A percentile compares a stretch with the other conserved stretches of the same genome.
These are phyloP conservation scores for Flaveria sonorensis DNA, from an alignment of 129 eudicot species.

Conservation along the genomic window DNA sequence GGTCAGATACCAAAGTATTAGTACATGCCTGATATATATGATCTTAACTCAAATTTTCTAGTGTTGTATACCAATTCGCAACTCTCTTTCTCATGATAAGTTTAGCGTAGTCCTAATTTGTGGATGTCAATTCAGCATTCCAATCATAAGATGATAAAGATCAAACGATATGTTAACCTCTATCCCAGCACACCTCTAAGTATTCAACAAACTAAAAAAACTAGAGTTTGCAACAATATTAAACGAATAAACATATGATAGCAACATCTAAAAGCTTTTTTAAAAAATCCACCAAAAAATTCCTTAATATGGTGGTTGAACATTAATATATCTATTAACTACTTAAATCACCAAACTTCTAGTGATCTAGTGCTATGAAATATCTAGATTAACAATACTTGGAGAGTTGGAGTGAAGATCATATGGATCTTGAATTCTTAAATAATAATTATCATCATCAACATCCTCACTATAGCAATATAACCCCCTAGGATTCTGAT, in stretches of 20 bases:
- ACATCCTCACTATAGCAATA: not conserved
- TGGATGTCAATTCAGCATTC: not conserved
- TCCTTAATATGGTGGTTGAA: not conserved
- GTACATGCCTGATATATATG: too few relatives aligned
- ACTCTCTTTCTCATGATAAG: not conserved
- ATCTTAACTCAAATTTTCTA: too few relatives aligned
- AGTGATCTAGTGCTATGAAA: not conserved
- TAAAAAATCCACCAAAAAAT: too few relatives aligned
- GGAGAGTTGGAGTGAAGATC: conserved; percentile 2
- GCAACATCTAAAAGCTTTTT: not conserved
- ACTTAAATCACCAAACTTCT: conserved; percentile 1
- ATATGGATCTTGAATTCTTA: not conserved
- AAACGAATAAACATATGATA: not conserved
- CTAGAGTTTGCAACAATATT: not conserved
- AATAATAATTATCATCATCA: not conserved
- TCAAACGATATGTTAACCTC: not conserved
- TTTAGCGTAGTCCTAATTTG: not conserved
- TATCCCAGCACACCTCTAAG: not conserved
- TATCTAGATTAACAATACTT: not conserved
- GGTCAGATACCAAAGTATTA: too few relatives aligned
- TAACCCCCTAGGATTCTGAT: not conserved
- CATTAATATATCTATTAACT: not conserved
- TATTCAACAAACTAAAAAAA: not conserved
- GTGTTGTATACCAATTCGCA: not conserved
- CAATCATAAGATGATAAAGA: not conserved